Evolutionary conservation across 306 rosid species (phyloP).

Genomic region (Quercus mongolica): DNA sequence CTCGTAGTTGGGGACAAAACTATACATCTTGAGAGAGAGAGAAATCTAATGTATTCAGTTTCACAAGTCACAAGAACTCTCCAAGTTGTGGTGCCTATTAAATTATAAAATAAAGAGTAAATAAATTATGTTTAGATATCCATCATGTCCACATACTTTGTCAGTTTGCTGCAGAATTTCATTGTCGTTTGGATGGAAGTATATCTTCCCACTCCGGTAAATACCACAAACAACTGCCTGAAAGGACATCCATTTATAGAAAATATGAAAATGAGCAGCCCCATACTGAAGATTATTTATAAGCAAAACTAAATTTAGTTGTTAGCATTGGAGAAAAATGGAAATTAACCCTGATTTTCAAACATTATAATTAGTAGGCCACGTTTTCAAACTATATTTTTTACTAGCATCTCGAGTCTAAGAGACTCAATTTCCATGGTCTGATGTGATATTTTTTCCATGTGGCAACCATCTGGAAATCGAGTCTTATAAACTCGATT

Average conservation of each 20-base stretch:
- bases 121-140: conserved; percentile 3
- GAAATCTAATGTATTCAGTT: neutral
- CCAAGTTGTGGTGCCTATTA: neutral
- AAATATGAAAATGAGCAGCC: neutral
- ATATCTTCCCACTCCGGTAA: conserved; percentile 70
- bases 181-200: conserved; percentile 81
- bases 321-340: neutral
- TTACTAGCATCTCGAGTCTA: too few species aligned
- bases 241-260: conserved; percentile 31
- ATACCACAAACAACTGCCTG: conserved; percentile 94
- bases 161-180: conserved; percentile 75
- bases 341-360: too few species aligned
- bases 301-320: conserved; percentile 15
- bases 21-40: neutral
- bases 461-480: too few species aligned
- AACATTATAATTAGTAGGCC: conserved; percentile 21
- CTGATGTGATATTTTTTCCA: too few species aligned
- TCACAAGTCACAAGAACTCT: neutral
- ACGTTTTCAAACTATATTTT: conserved; percentile 49
- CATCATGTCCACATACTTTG: conserved; percentile 57
- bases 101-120: neutral
- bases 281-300: neutral
- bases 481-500: too few species aligned
- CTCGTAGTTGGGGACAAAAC: neutral
- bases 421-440: too few species aligned